These are phyloP conservation scores for Tulasnella calospora DNA, from an alignment of 768 basidiomycete genomes.

Conservation along the genomic window DNA sequence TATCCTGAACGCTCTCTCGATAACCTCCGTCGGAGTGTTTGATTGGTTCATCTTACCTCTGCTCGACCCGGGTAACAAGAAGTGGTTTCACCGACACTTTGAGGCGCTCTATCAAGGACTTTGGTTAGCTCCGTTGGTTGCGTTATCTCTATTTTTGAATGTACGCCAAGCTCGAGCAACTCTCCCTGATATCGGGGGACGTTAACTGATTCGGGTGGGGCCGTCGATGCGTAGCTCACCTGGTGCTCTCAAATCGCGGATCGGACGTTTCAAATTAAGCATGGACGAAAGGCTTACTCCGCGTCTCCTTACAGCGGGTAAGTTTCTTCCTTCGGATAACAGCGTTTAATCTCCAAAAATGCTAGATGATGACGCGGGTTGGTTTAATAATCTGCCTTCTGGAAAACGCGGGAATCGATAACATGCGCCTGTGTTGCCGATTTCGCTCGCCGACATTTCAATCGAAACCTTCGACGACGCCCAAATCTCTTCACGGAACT, in stretches of 20 bases:
- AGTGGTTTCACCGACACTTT: constrained; percentile 66
- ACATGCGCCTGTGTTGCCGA: background rate
- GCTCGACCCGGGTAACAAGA: constrained; percentile 47
- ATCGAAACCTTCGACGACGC: background rate
- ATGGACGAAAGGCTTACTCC: constrained; percentile 55
- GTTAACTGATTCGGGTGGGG: constrained; percentile 24
- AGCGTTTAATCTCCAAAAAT: constrained; percentile 40
- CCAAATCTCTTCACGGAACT: background rate
- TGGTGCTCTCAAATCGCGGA: constrained; percentile 77
- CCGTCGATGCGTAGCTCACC: constrained; percentile 47
- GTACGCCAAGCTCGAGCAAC: constrained; percentile 42
- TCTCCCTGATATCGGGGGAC: background rate
- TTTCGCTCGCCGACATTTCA: background rate
- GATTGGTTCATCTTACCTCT: constrained; percentile 67
- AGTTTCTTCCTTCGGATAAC: constrained; percentile 37
- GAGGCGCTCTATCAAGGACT: constrained; percentile 71
- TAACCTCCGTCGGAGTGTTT: constrained; percentile 71
- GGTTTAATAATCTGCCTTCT: background rate
- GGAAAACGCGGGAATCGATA: background rate
- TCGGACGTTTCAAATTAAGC: constrained; percentile 64
- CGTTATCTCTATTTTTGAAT: constrained; percentile 73
- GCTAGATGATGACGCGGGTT: background rate
- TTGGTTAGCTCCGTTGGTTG: constrained; percentile 76
- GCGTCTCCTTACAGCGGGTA: constrained; percentile 46
- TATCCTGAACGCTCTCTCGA: constrained; percentile 63